phyloP scores from a whole-genome alignment of 23 red algal species.

The Gracilaria domingensis region DNA sequence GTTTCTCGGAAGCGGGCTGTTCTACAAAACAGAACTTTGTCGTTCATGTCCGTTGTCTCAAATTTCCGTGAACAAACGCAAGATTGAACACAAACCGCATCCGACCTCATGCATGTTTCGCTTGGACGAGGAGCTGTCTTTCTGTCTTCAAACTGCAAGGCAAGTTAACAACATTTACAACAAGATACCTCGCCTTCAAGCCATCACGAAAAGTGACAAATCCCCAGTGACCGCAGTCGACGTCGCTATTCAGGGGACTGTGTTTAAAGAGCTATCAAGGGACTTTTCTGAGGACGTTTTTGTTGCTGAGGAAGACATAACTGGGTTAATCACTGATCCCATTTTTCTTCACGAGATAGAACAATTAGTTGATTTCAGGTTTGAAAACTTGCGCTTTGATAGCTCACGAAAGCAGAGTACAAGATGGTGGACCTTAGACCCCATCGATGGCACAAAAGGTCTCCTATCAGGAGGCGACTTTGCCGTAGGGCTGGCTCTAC shows the following conservation, averaged over 20 bases:
- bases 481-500: slow-evolving; percentile 27
- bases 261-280: slow-evolving; percentile 9
- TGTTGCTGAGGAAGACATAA: slow-evolving; percentile 49
- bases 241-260: slow-evolving; percentile 42
- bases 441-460: slow-evolving; percentile 58
- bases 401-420: background rate
- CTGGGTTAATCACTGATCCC: background rate
- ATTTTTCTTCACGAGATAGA: background rate
- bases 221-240: slow-evolving; percentile 44
- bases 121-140: slow-evolving; percentile 7
- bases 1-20: background rate
- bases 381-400: background rate
- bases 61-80: background rate
- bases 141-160: slow-evolving; percentile 3
- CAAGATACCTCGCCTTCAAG: slow-evolving; percentile 19
- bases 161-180: slow-evolving; percentile 6
- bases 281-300: slow-evolving; percentile 24
- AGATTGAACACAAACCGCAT: background rate
- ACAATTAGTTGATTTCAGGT: slow-evolving; percentile 5
- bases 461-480: slow-evolving; percentile 15
- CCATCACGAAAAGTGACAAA: slow-evolving; percentile 5
- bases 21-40: background rate
- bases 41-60: background rate
- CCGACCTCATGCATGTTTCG: background rate
- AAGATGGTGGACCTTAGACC: slow-evolving; percentile 25